Percentiles rank a stretch among this genome's conserved stretches.
Evolutionary conservation across 2,329 filamentous ascomycete species (phyloP).

Genomic region (Monilinia vaccinii-corymbosi): DNA sequence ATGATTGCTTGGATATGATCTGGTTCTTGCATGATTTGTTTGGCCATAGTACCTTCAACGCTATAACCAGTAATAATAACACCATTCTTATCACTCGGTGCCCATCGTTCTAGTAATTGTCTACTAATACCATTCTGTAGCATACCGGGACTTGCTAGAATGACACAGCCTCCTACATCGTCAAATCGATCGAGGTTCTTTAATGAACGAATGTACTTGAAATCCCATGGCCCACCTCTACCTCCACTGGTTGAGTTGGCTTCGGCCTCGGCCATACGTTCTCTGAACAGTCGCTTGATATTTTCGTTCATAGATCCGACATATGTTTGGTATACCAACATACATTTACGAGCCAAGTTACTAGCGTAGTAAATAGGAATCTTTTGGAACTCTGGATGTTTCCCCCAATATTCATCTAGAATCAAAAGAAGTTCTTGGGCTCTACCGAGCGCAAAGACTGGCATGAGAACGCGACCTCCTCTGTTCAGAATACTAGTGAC

Average conservation of each 20-base stretch:
- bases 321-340: conserved; percentile 98
- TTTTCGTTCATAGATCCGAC: conserved; percentile 99
- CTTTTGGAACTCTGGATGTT: conserved; percentile 79
- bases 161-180: conserved; percentile 89
- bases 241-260: conserved; percentile 63
- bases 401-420: conserved; percentile 92
- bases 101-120: conserved; percentile 90
- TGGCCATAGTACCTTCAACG: conserved; percentile 97
- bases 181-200: conserved; percentile 94
- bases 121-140: conserved; percentile 91
- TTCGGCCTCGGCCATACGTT: conserved; percentile 85
- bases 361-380: conserved; percentile 96
- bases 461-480: conserved; percentile 85
- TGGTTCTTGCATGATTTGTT: conserved; percentile 88
- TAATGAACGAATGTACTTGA: conserved; percentile 84
- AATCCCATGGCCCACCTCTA: conserved; percentile 91
- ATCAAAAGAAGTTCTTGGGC: conserved; percentile 93
- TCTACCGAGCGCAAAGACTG: conserved; percentile 87
- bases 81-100: conserved; percentile 92
- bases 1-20: conserved; percentile 93
- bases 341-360: conserved; percentile 90
- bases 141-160: conserved; percentile 98
- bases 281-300: conserved; percentile 89
- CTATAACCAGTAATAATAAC: conserved; percentile 98
- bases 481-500: conserved; percentile 86